Evolutionary conservation across 176 grass and related monocot genomes (phyloP), one percentile per base, ranked within the genome.

Genomic region (Hordeum marinum): DNA sequence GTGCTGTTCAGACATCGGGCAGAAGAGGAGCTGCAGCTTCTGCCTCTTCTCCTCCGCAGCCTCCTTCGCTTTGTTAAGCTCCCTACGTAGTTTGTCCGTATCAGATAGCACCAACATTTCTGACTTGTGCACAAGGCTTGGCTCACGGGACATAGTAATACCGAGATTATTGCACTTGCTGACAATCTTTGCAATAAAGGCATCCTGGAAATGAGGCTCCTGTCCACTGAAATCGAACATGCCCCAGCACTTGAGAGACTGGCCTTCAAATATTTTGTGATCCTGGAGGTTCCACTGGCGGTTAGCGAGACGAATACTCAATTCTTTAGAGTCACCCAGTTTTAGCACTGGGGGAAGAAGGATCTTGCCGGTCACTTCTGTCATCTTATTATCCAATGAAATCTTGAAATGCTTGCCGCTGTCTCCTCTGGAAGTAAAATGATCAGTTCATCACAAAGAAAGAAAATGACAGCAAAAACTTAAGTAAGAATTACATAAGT

Each of bases 21-120:
- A 92, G 80, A 92, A 88, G 18, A 92, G 83, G 37, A 92, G 75
- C 75, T 86, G 87, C 46, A 89, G 54, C 61, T 15, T 78, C 34
- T 80, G 74, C 21, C 25, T 59, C 41, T 62, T 60, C 7, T 5
- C 40, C 31, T 7, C 87, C 32, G 83, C 76, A 12, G 45, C 68
- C n/a, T 86, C 75, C 35, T 86, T 89, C 3, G 84, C 90, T 15
- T 83, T 83, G 8, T 75, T 80, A 32, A 92, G 83, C 75, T 71
- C 87, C 35, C 68, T 40, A 11, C 13, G 25, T 4, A 92, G 90
- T 18, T 32, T 31, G 4, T n/a, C 11, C 0, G 75, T 26, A 75
- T 86, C 10, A 8, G 48, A 76, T 21, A 89, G 62, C 18, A 77
- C 90, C 32, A 9, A 32, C 87, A 86, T 89, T 5, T 9, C 26